Percentiles rank a stretch among this genome's conserved stretches.
These are phyloP conservation scores for Emericellopsis cladophorae DNA, from an alignment of 2,329 filamentous ascomycete genomes.

Conservation along the genomic window DNA sequence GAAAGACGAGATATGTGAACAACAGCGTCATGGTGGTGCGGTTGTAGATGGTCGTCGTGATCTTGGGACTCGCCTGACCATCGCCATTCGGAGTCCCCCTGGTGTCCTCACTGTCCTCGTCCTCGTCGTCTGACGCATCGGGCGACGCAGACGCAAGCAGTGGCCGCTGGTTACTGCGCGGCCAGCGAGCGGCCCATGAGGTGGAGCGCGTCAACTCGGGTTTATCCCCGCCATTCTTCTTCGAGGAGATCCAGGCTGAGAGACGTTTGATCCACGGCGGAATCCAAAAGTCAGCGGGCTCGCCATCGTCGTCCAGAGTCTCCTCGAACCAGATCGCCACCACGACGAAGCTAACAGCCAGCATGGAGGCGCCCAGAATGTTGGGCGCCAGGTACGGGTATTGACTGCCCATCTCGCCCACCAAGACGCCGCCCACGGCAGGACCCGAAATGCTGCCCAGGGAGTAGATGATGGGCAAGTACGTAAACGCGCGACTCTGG, in stretches of 20 bases:
- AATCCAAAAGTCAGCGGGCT: not conserved
- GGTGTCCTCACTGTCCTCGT: slow-evolving; percentile 8
- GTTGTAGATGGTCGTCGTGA: slow-evolving; percentile 46
- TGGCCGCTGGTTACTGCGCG: slow-evolving; percentile 13
- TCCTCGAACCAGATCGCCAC: slow-evolving; percentile 78
- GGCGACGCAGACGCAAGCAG: slow-evolving; percentile 15
- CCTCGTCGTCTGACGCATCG: slow-evolving; percentile 11
- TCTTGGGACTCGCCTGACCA: slow-evolving; percentile 4
- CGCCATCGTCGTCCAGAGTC: slow-evolving; percentile 33
- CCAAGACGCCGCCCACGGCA: slow-evolving; percentile 75
- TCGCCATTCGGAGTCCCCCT: not conserved
- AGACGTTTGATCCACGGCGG: slow-evolving; percentile 11
- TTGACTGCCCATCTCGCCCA: slow-evolving; percentile 44
- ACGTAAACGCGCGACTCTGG: slow-evolving; percentile 86
- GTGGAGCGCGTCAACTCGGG: slow-evolving; percentile 10
- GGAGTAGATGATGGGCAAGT: slow-evolving; percentile 91
- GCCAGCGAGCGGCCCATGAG: slow-evolving; percentile 27
- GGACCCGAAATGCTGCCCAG: slow-evolving; percentile 89
- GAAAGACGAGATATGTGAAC: slow-evolving; percentile 81
- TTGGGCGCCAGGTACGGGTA: slow-evolving; percentile 86
- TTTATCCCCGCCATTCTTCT: slow-evolving; percentile 4
- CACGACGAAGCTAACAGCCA: slow-evolving; percentile 60
- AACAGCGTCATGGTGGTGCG: slow-evolving; percentile 73
- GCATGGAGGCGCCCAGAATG: slow-evolving; percentile 58
- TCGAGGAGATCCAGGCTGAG: slow-evolving; percentile 18